Base-by-base conservation (phyloP, 495 filamentous ascomycete genomes). In the Daldinia concentrica region DNA sequence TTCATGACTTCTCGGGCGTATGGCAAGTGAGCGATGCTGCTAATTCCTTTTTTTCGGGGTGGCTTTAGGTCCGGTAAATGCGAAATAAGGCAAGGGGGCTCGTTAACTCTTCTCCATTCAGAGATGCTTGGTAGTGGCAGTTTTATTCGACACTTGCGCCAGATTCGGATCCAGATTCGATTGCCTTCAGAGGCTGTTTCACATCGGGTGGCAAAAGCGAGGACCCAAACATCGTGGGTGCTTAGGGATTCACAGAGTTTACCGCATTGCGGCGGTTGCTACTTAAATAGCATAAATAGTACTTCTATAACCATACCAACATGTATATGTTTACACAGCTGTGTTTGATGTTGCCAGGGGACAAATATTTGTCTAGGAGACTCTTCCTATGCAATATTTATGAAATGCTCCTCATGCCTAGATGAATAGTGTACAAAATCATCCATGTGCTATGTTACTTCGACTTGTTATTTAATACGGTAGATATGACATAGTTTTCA, bases 11-110 rank as follows among this genome's bases (percentile, higher is more conserved):
- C 32, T 39, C 3, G 64, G 72, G 72, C 67, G 72, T 71, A 74
- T 39, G 68, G 72, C 52, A 54, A 74, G 72, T 74, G 72, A 64
- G 72, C 60, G 67, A 34, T 30, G 15, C 56, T 45, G 61, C 58
- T 58, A 58, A 66, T 73, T 63, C 52, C 26, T 62, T 65, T 57
- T 26, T 41, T 48, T 58, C 14, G 36, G 54, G 59, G 54, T 19
- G 65, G 51, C 58, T 59, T 30, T 32, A 63, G 71, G 57, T 66
- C 60, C 24, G 62, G 63, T 43, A 68, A 61, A 62, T 34, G 22
- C 56, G 48, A 24, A 54, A 51, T 52, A 62, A 34, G 61, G 48
- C 57, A 55, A 61, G 34, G 45, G 30, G 14, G 51, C 32, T 14
- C 32, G n/a, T 57, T 8, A 36, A 27, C 32, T 55, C 54, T 58